Conservation (phyloP, 2,329 filamentous ascomycete species). For the Trichoderma sp. region DNA sequence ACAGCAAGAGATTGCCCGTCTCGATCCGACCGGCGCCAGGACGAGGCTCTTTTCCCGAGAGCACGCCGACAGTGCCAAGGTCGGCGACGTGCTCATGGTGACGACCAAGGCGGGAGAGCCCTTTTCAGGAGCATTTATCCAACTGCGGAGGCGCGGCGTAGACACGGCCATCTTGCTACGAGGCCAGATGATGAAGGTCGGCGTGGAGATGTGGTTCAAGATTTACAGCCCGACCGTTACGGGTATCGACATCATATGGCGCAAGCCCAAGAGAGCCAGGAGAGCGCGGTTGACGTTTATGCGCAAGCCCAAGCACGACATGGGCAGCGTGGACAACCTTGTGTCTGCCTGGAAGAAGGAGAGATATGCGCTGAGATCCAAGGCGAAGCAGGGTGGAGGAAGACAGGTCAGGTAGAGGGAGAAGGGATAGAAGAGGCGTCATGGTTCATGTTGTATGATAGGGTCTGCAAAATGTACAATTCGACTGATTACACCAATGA, state of each 20-base stretch:
- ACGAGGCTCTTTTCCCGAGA: slow-evolving; percentile 74
- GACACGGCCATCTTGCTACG: slow-evolving; percentile 86
- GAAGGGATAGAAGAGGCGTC: too few relatives aligned
- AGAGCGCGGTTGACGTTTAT: slow-evolving; percentile 88
- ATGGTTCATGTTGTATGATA: slow-evolving; percentile 19
- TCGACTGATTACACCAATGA: not conserved
- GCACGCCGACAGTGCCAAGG: slow-evolving; percentile 75
- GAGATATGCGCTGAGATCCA: slow-evolving; percentile 40
- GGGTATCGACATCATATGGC: slow-evolving; percentile 90
- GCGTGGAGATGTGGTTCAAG: slow-evolving; percentile 98
- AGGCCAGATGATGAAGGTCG: slow-evolving; percentile 80
- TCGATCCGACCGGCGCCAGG: slow-evolving; percentile 84
- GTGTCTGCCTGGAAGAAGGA: slow-evolving; percentile 57
- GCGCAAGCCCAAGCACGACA: slow-evolving; percentile 82
- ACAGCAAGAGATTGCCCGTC: slow-evolving; percentile 64
- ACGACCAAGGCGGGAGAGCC: slow-evolving; percentile 78
- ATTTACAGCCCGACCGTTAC: slow-evolving; percentile 86
- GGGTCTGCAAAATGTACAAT: slow-evolving; percentile 14
- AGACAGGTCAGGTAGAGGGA: slow-evolving; percentile 21
- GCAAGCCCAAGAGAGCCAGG: slow-evolving; percentile 78
- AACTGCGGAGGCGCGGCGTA: slow-evolving; percentile 81
- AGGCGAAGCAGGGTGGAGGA: slow-evolving; percentile 31
- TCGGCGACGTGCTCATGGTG: slow-evolving; percentile 89
- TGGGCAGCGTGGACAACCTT: slow-evolving; percentile 79
- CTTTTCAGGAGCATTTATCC: slow-evolving; percentile 84